Base-by-base conservation (phyloP, 2,329 filamentous ascomycete species). In the Cladosporium cucumerinum region DNA sequence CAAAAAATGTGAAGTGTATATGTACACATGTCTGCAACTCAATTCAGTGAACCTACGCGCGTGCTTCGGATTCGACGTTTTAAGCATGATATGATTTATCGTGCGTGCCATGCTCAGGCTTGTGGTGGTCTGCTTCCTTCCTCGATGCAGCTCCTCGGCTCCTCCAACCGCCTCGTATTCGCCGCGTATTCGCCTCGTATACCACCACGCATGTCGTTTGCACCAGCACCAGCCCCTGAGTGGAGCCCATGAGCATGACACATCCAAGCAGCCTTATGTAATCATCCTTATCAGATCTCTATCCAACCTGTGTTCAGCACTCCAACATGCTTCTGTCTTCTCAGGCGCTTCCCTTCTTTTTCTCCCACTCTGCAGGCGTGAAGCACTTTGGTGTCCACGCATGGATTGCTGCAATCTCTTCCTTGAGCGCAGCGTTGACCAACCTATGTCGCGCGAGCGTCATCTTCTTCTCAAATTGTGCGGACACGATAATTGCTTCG, bases 321-420 rank as follows among this genome's bases (percentile, higher is more conserved):
- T 5, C 18, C 51, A 32, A 26, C 4, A 51, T 28, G 51, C 14
- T 28, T 28, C 12, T 51, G 21, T 21, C 25, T 21, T 18, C 16
- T 54, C 49, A 54, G n/a, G 51, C 26, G 16, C 51, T 54, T 1
- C 18, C 74, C 67, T 85, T 83, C 78, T 89, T 85, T 78, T 86
- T 87, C 80, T 91, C 86, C 87, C 90, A 96, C 81, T 97, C 92
- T 73, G 93, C 91, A 0, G 92, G 91, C 10, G 93, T 97, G 81
- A 93, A 90, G 77, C 93, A 97, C 80, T 93, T 96, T 30, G 93
- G 92, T 64, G 92, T 96, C 93, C 93, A 97, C 46, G 93, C 93
- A 81, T 97, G 93, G 72, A 97, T 96, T 69, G 86, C 86, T 18
- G 91, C 91, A 76, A 97, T 96, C 80, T 97, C 93, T 55, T 89